Evolutionary conservation across 2,329 filamentous ascomycete species (phyloP), one percentile per base, ranked within the genome.

Genomic region (Colletotrichum camelliae): DNA sequence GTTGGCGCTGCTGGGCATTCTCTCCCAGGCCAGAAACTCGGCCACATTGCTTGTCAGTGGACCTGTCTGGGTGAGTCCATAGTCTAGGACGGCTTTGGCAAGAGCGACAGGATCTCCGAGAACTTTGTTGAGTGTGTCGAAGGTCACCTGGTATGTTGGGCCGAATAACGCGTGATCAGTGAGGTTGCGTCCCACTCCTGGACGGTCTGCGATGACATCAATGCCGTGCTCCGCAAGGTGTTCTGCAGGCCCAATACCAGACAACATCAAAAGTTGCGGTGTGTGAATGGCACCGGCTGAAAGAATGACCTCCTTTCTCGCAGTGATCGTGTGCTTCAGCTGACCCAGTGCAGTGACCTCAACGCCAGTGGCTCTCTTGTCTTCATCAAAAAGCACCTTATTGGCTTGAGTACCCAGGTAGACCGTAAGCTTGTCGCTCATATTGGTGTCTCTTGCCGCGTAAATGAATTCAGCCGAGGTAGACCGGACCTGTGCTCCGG

Each of bases 121-220:
- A 4, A 76, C 48, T 6, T 62, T 57, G n/a, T 37, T 76, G n/a
- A 77, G 60, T 24, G 77, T 80, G 64, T 76, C 57, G 4, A 79
- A 58, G 12, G 70, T 77, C 18, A 80, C 77, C 43, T 69, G 70
- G 21, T 64, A 62, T 12, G 73, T 60, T 7, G 69, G 69, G 15
- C 73, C 73, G 8, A 75, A 75, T 16, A 75, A 37, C 21, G 67
- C 58, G 37, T 97, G 98, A 6, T 90, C 92, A 76, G 97, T 93
- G 21, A 99, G 87, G 82, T 96, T 93, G 78, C 96, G 88, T 24
- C 95, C 92, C 84, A 99, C 99, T 8, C 94, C 94, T 6, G 92
- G 90, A 1, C 90, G 84, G 77, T 93, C 86, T 2, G 83, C 82
- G 48, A 91, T 76, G 13, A 91, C 85, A 2, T 85, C 82, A 71